Evolutionary conservation across 495 filamentous ascomycete genomes (phyloP).

Genomic region (Aspergillus coremiiformis): DNA sequence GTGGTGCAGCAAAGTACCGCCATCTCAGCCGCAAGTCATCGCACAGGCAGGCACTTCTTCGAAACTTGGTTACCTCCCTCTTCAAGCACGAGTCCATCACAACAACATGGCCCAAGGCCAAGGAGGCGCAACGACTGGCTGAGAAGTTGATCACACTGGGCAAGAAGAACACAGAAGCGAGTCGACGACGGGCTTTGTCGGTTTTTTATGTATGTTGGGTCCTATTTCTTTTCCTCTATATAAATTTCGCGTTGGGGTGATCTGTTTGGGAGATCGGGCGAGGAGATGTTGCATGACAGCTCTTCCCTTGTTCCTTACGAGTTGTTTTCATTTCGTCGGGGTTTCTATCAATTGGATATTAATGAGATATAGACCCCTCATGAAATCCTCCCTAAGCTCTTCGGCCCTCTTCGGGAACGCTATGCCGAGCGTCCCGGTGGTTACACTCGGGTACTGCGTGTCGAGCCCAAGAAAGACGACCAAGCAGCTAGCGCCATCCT

Average conservation of each 20-base stretch:
- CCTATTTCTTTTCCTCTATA: not conserved
- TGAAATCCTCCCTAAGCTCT: conserved; percentile 74
- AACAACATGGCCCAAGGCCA: conserved; percentile 94
- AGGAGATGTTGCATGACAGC: not conserved
- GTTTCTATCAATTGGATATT: not conserved
- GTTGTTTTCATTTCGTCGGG: not conserved
- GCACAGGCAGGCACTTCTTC: conserved; percentile 86
- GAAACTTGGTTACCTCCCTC: conserved; percentile 94
- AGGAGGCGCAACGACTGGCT: conserved; percentile 87
- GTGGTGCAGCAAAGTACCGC: conserved; percentile 75
- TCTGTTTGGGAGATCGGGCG: not conserved
- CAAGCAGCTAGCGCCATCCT: conserved; percentile 84
- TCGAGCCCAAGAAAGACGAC: conserved; percentile 66
- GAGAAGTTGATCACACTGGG: conserved; percentile 90
- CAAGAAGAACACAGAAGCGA: conserved; percentile 80
- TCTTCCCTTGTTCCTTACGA: not conserved
- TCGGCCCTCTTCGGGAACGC: conserved; percentile 70
- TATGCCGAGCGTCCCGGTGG: conserved; percentile 79
- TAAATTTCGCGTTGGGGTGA: not conserved
- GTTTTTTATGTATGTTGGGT: conserved; percentile 71
- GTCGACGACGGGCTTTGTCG: conserved; percentile 54
- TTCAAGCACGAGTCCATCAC: conserved; percentile 86
- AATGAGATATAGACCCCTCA: conserved; percentile 46
- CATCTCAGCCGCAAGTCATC: conserved; percentile 75
- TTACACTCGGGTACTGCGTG: conserved; percentile 87